Conservation (phyloP, 2,329 filamentous ascomycete species). For the Penicillium palitans region DNA sequence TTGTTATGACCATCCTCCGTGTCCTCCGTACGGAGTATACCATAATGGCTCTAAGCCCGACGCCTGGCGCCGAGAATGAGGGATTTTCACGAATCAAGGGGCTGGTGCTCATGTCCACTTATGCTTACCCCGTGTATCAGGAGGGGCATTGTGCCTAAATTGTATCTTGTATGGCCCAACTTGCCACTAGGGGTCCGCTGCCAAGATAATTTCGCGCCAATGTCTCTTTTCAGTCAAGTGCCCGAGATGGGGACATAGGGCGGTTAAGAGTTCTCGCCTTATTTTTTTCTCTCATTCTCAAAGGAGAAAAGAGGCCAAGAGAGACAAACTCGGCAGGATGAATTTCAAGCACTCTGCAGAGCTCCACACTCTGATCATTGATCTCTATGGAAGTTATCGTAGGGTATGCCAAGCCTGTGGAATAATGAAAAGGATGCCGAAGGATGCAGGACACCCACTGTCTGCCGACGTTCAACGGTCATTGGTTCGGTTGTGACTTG, state of each 20-base stretch:
- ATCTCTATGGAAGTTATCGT: neutral
- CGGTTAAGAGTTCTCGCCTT: neutral
- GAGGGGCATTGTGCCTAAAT: constrained; percentile 9
- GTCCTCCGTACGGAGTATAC: neutral
- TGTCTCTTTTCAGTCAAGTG: constrained; percentile 19
- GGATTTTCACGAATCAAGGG: constrained; percentile 8
- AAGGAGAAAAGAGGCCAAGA: neutral
- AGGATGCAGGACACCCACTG: neutral
- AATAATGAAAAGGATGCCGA: constrained; percentile 1
- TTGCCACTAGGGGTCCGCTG: constrained; percentile 6
- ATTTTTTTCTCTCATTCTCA: neutral
- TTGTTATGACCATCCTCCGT: neutral
- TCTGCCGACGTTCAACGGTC: neutral
- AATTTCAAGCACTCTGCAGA: neutral
- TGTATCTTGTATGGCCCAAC: neutral
- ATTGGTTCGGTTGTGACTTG: constrained; percentile 22
- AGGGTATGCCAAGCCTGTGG: constrained; percentile 4
- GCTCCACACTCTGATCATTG: neutral
- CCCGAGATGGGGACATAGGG: constrained; percentile 11
- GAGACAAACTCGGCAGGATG: neutral
- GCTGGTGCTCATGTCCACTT: constrained; percentile 4
- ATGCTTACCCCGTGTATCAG: constrained; percentile 11
- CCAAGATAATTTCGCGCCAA: constrained; percentile 13
- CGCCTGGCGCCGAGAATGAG: constrained; percentile 1
- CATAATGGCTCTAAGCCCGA: neutral